A percentile compares a stretch with the other conserved stretches of the same genome.
Evolutionary conservation across 192 early-diverging fungal species (phyloP).

Genomic region (Coemansia asiatica): DNA sequence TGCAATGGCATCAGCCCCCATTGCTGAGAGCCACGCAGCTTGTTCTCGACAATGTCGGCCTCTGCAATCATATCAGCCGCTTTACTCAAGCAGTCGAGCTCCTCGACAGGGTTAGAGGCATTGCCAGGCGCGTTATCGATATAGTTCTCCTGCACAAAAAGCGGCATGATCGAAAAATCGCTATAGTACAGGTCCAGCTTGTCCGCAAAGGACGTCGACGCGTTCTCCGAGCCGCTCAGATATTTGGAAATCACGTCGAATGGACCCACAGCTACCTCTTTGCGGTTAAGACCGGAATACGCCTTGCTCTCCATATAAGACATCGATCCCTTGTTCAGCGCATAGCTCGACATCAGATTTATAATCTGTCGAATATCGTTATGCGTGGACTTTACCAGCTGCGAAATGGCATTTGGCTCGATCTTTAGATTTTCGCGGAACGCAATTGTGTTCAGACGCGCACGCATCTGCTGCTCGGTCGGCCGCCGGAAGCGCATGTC

Average conservation of each 20-base stretch:
- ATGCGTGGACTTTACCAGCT: slow-evolving; percentile 76
- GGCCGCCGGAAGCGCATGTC: slow-evolving; percentile 81
- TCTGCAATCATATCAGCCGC: slow-evolving; percentile 88
- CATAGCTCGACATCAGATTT: slow-evolving; percentile 91
- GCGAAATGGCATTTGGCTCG: slow-evolving; percentile 73
- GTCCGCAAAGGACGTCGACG: slow-evolving; percentile 60
- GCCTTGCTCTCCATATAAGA: slow-evolving; percentile 78
- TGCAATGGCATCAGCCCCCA: slow-evolving; percentile 93
- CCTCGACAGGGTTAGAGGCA: slow-evolving; percentile 34
- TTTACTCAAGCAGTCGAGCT: slow-evolving; percentile 66
- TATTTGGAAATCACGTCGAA: slow-evolving; percentile 77
- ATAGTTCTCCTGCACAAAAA: slow-evolving; percentile 98
- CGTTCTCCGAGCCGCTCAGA: slow-evolving; percentile 57
- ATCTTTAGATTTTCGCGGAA: slow-evolving; percentile 74
- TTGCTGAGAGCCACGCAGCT: slow-evolving; percentile 79
- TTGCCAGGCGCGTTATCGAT: slow-evolving; percentile 64
- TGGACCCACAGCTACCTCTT: slow-evolving; percentile 63
- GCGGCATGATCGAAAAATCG: slow-evolving; percentile 80
- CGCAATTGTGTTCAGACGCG: slow-evolving; percentile 76
- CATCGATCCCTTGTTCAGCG: slow-evolving; percentile 65
- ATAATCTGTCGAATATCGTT: slow-evolving; percentile 97
- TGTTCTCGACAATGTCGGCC: slow-evolving; percentile 75
- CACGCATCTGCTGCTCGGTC: slow-evolving; percentile 68
- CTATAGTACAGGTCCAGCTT: slow-evolving; percentile 90
- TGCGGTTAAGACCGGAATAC: slow-evolving; percentile 49